Base-by-base conservation (phyloP, 768 basidiomycete species). In the Suillus fuscotomentosus region DNA sequence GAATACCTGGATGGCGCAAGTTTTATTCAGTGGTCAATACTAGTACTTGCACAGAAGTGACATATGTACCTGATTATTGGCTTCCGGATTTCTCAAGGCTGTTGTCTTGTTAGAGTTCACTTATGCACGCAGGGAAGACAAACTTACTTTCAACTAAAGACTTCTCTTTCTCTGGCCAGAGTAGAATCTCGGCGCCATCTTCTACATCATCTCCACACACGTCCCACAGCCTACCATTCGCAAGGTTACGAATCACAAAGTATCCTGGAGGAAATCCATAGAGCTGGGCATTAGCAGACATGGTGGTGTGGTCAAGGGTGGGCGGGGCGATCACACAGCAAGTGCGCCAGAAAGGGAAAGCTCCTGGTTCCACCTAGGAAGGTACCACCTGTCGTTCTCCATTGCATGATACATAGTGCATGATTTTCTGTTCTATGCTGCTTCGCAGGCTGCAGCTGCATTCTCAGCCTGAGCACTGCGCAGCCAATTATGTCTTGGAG, bases 101-200 rank as follows among this genome's bases (percentile, higher is more conserved):
- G 63, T 38, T 54, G 42, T 45, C 20, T 31, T 45, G 48, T 2
- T 15, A 64, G 48, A 53, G 55, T 51, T 53, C 48, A 15, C 24
- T 27, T 42, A 20, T 34, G 57, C 66, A 50, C 39, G 53, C 3
- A 36, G 24, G 43, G 6, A 51, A 36, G 20, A 31, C 27, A 47
- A 73, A 72, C 84, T 66, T 74, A 91, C 92, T 82, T 81, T 94
- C 92, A 1, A 94, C 92, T 5, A 92, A 78, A 4, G 89, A 91
- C 13, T 77, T 85, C 67, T 94, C 93, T 65, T 86, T 92, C 75
- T 87, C 87, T 3, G 86, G 84, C 84, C 84, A 94, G 6, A 94
- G 78, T 57, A 86, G 78, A 61, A 92, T 70, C 60, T 85, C 71
- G 14, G 73, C 75, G 47, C 80, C 77, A 60, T 81, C 80, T 45